A percentile compares a stretch with the other conserved stretches of the same genome.
These are phyloP conservation scores for Bacidia gigantensis DNA, from an alignment of 495 filamentous ascomycete species.

Conservation along the genomic window DNA sequence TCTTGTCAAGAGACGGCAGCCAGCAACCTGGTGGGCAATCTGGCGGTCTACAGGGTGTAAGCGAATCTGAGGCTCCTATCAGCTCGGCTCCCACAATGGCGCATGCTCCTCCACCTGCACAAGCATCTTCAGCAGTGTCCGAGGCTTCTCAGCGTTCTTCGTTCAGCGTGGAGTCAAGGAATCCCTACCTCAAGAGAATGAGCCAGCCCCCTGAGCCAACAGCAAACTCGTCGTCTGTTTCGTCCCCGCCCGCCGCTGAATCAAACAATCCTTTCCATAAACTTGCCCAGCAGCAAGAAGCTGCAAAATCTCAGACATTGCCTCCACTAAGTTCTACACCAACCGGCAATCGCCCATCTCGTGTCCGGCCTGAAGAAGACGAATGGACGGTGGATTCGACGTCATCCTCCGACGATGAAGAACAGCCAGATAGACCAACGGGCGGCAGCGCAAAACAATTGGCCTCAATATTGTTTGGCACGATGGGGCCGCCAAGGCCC, in stretches of 20 bases:
- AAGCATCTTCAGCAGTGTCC: slow-evolving; percentile 17
- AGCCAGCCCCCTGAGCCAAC: slow-evolving; percentile 31
- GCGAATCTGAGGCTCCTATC: slow-evolving; percentile 25
- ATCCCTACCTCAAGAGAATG: slow-evolving; percentile 64
- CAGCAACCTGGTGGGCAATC: slow-evolving; percentile 32
- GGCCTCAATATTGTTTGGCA: slow-evolving; percentile 87
- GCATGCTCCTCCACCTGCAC: slow-evolving; percentile 17
- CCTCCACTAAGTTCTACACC: slow-evolving; percentile 27
- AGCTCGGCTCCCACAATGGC: slow-evolving; percentile 19
- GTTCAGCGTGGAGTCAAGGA: slow-evolving; percentile 37
- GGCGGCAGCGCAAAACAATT: slow-evolving; percentile 79
- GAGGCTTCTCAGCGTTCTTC: slow-evolving; percentile 22
- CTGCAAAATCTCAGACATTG: slow-evolving; percentile 32
- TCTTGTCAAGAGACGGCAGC: slow-evolving; percentile 34
- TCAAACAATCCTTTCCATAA: slow-evolving; percentile 97
- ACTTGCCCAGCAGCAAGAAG: slow-evolving; percentile 49
- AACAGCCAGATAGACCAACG: slow-evolving; percentile 59
- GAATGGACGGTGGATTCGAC: slow-evolving; percentile 79
- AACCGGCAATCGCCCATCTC: slow-evolving; percentile 34
- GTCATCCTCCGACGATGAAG: slow-evolving; percentile 44
- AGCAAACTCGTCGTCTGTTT: slow-evolving; percentile 14
- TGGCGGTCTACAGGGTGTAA: slow-evolving; percentile 23
- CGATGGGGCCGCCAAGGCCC: slow-evolving; percentile 89
- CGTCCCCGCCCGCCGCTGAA: slow-evolving; percentile 26
- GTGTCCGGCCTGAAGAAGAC: slow-evolving; percentile 60